Evolutionary conservation across 192 early-diverging fungal genomes (phyloP).

Genomic region (Coemansia sp.): DNA sequence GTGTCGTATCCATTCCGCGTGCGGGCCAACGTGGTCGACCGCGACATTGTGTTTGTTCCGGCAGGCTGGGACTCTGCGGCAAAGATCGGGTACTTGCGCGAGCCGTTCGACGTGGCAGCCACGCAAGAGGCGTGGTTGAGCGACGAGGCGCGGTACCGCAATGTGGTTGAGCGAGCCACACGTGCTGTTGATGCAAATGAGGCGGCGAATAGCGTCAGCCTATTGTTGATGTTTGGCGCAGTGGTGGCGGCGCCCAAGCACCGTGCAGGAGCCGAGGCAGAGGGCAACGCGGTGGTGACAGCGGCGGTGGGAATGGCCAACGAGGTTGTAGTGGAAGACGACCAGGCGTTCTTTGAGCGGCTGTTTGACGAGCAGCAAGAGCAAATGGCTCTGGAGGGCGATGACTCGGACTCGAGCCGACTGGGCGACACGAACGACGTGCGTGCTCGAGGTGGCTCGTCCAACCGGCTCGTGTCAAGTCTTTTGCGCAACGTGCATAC

Average conservation of each 20-base stretch:
- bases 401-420: conserved; percentile 24
- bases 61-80: conserved; percentile 92
- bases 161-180: conserved; percentile 28
- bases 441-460: conserved; percentile 12
- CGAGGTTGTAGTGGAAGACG: conserved; percentile 76
- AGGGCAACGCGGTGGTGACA: conserved; percentile 53
- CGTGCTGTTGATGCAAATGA: conserved; percentile 1
- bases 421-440: conserved; percentile 10
- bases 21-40: conserved; percentile 81
- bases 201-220: not conserved
- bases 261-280: conserved; percentile 61
- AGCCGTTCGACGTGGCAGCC: conserved; percentile 69
- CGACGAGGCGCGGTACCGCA: conserved; percentile 54
- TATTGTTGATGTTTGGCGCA: conserved; percentile 37
- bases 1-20: conserved; percentile 59
- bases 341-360: conserved; percentile 83
- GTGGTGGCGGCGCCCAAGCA: conserved; percentile 57
- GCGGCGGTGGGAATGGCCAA: conserved; percentile 55
- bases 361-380: conserved; percentile 69
- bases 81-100: conserved; percentile 75
- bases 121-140: conserved; percentile 63
- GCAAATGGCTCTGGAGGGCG: conserved; percentile 58
- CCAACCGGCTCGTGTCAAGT: conserved; percentile 25
- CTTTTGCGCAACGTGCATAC: conserved; percentile 33
- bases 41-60: conserved; percentile 85